Conservation (phyloP, 164 flowering plant species). For the Dillenia turbinata region DNA sequence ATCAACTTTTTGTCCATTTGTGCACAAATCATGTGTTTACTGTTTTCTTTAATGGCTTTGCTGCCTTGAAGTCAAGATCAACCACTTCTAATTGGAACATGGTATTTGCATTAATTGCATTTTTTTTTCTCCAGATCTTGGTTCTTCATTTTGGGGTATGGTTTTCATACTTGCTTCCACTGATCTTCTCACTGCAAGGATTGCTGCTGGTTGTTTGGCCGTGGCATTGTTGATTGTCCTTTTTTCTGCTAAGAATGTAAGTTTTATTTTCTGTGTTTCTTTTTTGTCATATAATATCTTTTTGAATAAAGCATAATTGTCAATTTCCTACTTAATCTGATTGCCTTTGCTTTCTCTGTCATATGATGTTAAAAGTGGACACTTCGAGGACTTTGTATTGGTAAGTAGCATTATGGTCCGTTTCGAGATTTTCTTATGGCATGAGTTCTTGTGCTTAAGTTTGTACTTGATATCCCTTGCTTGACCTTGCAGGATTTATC, state of each 20-base stretch:
- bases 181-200: slow-evolving; percentile 73
- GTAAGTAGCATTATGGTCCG: slow-evolving; percentile 29
- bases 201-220: slow-evolving; percentile 87
- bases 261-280: slow-evolving; percentile 7
- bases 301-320: too few relatives aligned
- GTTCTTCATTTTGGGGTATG: slow-evolving; percentile 99
- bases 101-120: neutral
- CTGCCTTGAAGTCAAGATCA: too few relatives aligned
- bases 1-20: too few relatives aligned
- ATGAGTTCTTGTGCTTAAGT: too few relatives aligned
- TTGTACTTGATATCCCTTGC: neutral
- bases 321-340: too few relatives aligned
- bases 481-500: slow-evolving; percentile 65
- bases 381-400: slow-evolving; percentile 93
- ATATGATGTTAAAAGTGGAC: slow-evolving; percentile 66
- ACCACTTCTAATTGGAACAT: too few relatives aligned
- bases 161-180: slow-evolving; percentile 87
- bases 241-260: slow-evolving; percentile 89
- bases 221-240: slow-evolving; percentile 80
- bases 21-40: too few relatives aligned
- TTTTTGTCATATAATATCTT: too few relatives aligned
- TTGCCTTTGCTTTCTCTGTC: neutral
- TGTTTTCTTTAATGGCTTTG: too few relatives aligned
- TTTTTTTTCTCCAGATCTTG: slow-evolving; percentile 64
- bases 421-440: too few relatives aligned